Percentiles rank a stretch among this genome's conserved stretches.
Conservation (phyloP, 306 rosid species). For the Crotalaria pallida region DNA sequence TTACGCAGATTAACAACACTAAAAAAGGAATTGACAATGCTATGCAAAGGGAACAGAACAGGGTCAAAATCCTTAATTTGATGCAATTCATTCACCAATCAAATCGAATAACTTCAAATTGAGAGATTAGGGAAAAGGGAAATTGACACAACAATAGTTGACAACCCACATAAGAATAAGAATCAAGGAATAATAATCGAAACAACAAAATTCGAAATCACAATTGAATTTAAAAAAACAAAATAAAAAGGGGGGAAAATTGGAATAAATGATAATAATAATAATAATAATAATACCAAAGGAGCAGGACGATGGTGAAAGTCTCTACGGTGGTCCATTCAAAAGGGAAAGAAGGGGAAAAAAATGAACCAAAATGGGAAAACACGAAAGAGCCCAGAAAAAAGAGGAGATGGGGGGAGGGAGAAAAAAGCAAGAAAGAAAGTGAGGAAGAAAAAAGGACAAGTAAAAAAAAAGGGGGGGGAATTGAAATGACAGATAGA, state of each 20-base stretch:
- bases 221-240: too few relatives aligned
- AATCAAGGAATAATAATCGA: neutral
- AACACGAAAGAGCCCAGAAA: conserved; percentile 19
- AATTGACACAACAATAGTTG: neutral
- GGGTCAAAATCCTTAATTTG: conserved; percentile 11
- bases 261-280: too few relatives aligned
- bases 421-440: neutral
- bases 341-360: neutral
- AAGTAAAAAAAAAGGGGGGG: neutral
- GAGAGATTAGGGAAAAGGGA: neutral
- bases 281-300: too few relatives aligned
- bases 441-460: neutral
- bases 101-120: neutral
- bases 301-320: conserved; percentile 34
- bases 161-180: neutral
- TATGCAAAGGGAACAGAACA: neutral
- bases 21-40: neutral
- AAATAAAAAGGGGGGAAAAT: too few relatives aligned
- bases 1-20: too few relatives aligned
- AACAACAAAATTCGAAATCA: too few relatives aligned
- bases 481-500: conserved; percentile 17
- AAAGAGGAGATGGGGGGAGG: neutral
- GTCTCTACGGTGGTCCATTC: conserved; percentile 52
- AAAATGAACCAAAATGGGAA: conserved; percentile 1
- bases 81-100: neutral